Evolutionary conservation across 257 asterid genomes (phyloP), one percentile per base, ranked within the genome.

Genomic region (Knoxia roxburghii): DNA sequence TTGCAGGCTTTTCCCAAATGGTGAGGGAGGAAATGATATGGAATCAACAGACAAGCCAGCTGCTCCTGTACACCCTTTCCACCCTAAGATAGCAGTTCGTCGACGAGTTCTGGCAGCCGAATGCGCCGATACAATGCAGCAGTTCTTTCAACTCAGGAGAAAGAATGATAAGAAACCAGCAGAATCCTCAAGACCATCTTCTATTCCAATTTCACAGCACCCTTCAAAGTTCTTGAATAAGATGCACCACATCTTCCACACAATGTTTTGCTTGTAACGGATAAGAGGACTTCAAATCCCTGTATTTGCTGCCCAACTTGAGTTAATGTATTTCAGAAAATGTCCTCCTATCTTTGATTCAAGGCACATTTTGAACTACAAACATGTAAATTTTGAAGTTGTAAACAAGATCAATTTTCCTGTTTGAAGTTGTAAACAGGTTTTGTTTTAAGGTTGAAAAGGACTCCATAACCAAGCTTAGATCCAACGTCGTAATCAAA

Each of bases 21-120:
- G 93, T 40, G 95, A 81, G 21, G 86, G 79, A 51, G 90, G 65
- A 75, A 79, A 64, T 48, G 82, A 59, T n/a, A 54, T 51, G 69
- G 92, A 81, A 66, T 67, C 72, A 82, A 72, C 76, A 49, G 92
- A 88, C 37, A 86, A 88, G 72, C 87, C 95, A 21, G 58, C 87
- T 71, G 86, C 97, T 53, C 97, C 99, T 1, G 76, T 87, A 56
- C 99, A 94, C 62, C 99, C 99, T 5, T 94, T 94, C 85, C 99
- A 94, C 78, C 95, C 99, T 35, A 87, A 87, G 48, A 88, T 94
- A 61, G 76, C 30, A 0, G 80, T 94, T 18, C 78, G 97, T 65
- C 83, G 96, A 57, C 89, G 92, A 29, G 88, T 94, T 23, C 73
- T 94, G 72, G 77, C 89, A 27, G 67, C 88, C 11, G 97, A 90